A percentile compares a stretch with the other conserved stretches of the same genome.
These are phyloP conservation scores for Tuber brumale DNA, from an alignment of 495 filamentous ascomycete genomes.

Conservation along the genomic window DNA sequence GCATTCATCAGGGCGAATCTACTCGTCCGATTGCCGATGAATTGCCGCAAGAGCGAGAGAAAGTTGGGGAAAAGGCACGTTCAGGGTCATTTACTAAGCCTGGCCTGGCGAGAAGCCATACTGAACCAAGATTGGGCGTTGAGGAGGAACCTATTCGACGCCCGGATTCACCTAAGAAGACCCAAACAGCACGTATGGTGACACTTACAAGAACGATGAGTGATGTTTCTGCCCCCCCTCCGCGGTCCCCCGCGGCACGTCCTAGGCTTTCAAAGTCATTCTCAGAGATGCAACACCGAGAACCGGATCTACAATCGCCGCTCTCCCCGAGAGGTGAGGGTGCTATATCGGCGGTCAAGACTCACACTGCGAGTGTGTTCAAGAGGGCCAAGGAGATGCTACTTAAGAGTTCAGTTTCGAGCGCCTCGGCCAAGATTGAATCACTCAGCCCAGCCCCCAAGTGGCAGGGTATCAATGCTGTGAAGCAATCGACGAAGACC, in stretches of 20 bases:
- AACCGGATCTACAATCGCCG: constrained; percentile 7
- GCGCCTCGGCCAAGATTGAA: constrained; percentile 35
- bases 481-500: constrained; percentile 23
- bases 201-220: neutral
- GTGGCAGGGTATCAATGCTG: constrained; percentile 44
- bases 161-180: neutral
- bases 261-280: constrained; percentile 2
- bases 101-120: neutral
- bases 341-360: constrained; percentile 38
- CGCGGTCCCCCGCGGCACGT: neutral
- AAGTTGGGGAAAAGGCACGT: constrained; percentile 47
- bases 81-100: constrained; percentile 12
- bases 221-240: neutral
- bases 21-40: neutral
- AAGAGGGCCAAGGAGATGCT: constrained; percentile 41
- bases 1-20: constrained; percentile 36
- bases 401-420: constrained; percentile 57
- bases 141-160: constrained; percentile 1
- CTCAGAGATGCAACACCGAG: neutral
- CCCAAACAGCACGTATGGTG: neutral
- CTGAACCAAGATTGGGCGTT: neutral
- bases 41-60: neutral
- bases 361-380: constrained; percentile 35
- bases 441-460: constrained; percentile 47
- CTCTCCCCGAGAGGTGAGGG: constrained; percentile 25